Conservation (phyloP, 805 yeast genomes). For the Candida hungchunana region DNA sequence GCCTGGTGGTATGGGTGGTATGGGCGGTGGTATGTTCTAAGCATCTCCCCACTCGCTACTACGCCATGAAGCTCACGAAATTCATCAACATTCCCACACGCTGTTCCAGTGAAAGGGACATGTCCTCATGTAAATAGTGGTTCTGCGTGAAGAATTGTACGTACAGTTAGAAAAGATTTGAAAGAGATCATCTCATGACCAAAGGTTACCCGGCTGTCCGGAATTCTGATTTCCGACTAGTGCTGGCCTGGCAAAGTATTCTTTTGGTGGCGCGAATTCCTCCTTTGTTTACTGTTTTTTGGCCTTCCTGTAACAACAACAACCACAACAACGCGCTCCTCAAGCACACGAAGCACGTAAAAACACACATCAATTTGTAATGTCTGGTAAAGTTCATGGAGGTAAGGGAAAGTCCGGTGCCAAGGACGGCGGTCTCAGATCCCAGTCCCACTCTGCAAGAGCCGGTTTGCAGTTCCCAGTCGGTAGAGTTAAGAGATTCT, state of each 20-base stretch:
- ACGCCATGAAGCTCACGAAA: too few relatives aligned
- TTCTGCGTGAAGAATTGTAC: too few relatives aligned
- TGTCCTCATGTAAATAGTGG: too few relatives aligned
- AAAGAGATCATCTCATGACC: too few relatives aligned
- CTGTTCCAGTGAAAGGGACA: too few relatives aligned
- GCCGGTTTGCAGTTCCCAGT: conserved; percentile 97
- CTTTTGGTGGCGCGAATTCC: conserved; percentile 10
- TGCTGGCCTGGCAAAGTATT: background rate
- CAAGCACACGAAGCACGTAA: background rate
- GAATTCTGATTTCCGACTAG: background rate
- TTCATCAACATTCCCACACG: too few relatives aligned
- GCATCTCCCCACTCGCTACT: too few relatives aligned
- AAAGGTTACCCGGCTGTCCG: background rate
- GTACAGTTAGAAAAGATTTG: too few relatives aligned
- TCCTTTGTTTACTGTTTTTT: conserved; percentile 14
- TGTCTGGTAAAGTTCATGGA: conserved; percentile 96
- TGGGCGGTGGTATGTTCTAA: conserved; percentile 56
- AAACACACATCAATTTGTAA: conserved; percentile 23
- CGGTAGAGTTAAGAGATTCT: conserved; percentile 96
- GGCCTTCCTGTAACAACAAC: conserved; percentile 11
- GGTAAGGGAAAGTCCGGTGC: conserved; percentile 95
- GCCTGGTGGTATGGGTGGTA: conserved; percentile 56
- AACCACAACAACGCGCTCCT: background rate
- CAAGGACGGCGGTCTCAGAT: conserved; percentile 54
- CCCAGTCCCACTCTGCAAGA: conserved; percentile 88